A percentile compares a stretch with the other conserved stretches of the same genome.
Conservation (phyloP, 1,284 basidiomycete species). For the Fereydounia khargensis region DNA sequence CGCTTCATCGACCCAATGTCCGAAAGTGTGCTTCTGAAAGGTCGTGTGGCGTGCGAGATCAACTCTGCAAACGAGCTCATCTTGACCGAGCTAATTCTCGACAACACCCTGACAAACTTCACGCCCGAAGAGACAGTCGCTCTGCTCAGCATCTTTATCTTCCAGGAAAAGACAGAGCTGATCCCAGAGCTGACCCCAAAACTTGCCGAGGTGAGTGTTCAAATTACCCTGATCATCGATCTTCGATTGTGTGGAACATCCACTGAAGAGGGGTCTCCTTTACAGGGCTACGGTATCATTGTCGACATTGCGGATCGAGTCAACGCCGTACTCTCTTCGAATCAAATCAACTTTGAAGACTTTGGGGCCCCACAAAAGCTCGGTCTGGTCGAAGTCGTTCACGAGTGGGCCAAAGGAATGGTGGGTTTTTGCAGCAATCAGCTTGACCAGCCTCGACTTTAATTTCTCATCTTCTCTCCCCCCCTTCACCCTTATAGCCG, state of each 20-base stretch:
- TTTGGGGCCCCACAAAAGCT: constrained; percentile 33
- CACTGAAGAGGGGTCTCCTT: background rate
- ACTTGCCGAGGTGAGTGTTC: constrained; percentile 63
- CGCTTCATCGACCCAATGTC: constrained; percentile 64
- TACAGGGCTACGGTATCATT: constrained; percentile 72
- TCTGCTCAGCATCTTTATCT: constrained; percentile 90
- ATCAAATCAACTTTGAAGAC: constrained; percentile 62
- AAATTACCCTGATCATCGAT: background rate
- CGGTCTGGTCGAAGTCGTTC: constrained; percentile 90
- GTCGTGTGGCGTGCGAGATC: constrained; percentile 97
- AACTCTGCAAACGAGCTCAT: constrained; percentile 86
- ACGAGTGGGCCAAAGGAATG: constrained; percentile 98
- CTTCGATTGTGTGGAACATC: background rate
- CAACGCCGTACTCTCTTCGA: constrained; percentile 71
- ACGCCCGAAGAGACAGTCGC: constrained; percentile 97
- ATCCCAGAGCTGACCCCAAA: constrained; percentile 76
- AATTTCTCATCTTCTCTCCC: background rate
- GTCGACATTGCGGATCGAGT: constrained; percentile 79
- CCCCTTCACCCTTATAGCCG: constrained; percentile 63
- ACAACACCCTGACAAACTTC: constrained; percentile 85
- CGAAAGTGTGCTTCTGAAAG: constrained; percentile 87
- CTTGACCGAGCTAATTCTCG: constrained; percentile 92
- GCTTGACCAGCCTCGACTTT: background rate
- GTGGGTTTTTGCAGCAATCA: constrained; percentile 60
- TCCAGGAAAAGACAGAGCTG: constrained; percentile 91